Base-by-base conservation (phyloP, 768 basidiomycete species). In the Boletus huronensis region DNA sequence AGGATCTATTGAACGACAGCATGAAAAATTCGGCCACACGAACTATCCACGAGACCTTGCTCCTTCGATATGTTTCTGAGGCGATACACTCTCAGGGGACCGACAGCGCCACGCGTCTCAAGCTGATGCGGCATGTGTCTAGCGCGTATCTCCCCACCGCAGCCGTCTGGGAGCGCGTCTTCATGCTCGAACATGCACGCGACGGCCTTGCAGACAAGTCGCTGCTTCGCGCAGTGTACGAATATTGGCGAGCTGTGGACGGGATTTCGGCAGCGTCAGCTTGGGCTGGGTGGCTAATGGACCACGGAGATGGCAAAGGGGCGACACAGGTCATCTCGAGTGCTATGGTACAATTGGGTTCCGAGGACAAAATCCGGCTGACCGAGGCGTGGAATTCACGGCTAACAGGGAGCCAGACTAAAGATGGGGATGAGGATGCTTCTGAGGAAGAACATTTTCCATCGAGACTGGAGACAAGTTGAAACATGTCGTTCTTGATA, bases 251-350 rank as follows among this genome's bases (percentile, higher is more conserved):
- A 26, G 59, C 60, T 48, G 54, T 66, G 48, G 75, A 78, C 29
- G 59, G 51, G 17, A 64, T 71, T 42, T 70, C 66, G 52, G 79
- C 81, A 38, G 67, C 71, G 34, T 57, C 74, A 44, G 70, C 64
- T 53, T 82, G 78, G 78, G 79, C 75, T 16, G 60, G 62, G 50
- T 83, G 82, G 81, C 56, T 83, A 29, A 62, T 77, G 63, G 55
- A 53, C 41, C 61, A 66, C 48, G 78, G 75, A 32, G 64, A 70
- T 50, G 80, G 78, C 35, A 68, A 64, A 47, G 75, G 72, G 57
- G 79, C 76, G 51, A 70, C 67, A 35, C 70, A 58, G 40, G 64
- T 74, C 39, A 68, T 81, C 44, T 69, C 66, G 38, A 64, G 62
- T 49, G 71, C 64, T 55, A 63, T 67, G 62, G 58, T 61, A 41